Percentiles rank a stretch among this genome's conserved stretches.
Evolutionary conservation across 108 stramenopile species (phyloP).

Genomic region (Cylindrotheca fusiformis): DNA sequence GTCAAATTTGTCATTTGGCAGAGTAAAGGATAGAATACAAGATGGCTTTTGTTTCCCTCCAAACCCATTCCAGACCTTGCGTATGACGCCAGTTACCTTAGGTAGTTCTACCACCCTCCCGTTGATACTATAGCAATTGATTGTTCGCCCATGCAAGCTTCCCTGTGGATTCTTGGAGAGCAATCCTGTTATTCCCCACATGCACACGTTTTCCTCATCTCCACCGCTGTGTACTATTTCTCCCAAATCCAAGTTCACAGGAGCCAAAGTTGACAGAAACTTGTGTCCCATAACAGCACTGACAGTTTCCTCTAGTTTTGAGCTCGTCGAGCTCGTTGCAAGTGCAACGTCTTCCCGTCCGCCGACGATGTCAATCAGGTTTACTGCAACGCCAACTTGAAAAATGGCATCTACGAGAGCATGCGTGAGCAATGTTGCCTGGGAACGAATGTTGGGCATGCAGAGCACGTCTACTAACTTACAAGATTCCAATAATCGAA

Average conservation of each 20-base stretch:
- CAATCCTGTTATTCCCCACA: slow-evolving; percentile 71
- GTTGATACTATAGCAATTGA: slow-evolving; percentile 93
- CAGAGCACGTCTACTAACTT: slow-evolving; percentile 22
- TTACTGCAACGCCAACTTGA: slow-evolving; percentile 64
- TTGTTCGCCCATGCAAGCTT: slow-evolving; percentile 2
- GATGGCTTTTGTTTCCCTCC: slow-evolving; percentile 87
- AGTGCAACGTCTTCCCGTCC: slow-evolving; percentile 41
- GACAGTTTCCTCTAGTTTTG: slow-evolving; percentile 52
- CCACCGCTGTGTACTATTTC: background rate
- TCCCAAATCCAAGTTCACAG: slow-evolving; percentile 19
- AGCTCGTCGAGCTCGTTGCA: slow-evolving; percentile 47
- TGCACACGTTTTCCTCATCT: slow-evolving; percentile 6
- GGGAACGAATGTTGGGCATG: background rate
- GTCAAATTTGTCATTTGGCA: slow-evolving; percentile 87
- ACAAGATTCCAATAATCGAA: slow-evolving; percentile 77
- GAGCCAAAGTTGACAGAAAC: slow-evolving; percentile 47
- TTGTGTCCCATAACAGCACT: slow-evolving; percentile 60
- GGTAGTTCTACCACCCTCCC: slow-evolving; percentile 95
- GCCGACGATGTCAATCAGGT: slow-evolving; percentile 55
- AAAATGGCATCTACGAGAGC: slow-evolving; percentile 60
- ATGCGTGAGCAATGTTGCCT: background rate
- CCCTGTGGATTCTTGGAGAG: slow-evolving; percentile 80
- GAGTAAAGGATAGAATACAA: slow-evolving; percentile 70
- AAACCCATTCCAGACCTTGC: slow-evolving; percentile 83
- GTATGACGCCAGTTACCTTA: slow-evolving; percentile 54